Evolutionary conservation across 2,329 filamentous ascomycete genomes (phyloP), one percentile per base, ranked within the genome.

Genomic region (Ophiostoma himal-ulmi): DNA sequence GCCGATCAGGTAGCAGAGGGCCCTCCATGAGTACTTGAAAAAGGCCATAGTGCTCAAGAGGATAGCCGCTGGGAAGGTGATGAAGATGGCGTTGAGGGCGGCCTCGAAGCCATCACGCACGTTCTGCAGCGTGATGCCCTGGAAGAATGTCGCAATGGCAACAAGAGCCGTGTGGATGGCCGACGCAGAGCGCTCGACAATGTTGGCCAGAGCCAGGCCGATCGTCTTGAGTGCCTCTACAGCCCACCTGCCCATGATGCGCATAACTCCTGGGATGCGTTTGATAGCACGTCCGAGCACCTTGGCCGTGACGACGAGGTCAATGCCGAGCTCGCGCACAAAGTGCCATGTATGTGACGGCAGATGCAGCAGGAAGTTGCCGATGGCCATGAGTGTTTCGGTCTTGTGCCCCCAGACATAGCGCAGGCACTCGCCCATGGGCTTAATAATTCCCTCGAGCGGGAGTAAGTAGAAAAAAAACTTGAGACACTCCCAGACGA

Each of bases 51-150:
- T 36, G 14, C 68, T 73, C 76, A 0, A 80, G n/a, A 1, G 72
- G 73, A 57, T 26, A 5, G 52, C 52, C 3, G 52, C 64, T 68
- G 69, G 17, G 76, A 78, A 70, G 10, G 71, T 74, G 20, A 76
- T 69, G 22, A 78, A 75, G 8, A 77, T 64, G 44, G 77, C 73
- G 37, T 72, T 62, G 2, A 74, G n/a, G 0, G 79, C 75, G 11
- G 75, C 72, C 54, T 73, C 72, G 39, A 82, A 72, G 26, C 79
- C 80, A 68, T 80, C 74, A 75, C 77, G 77, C 3, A 83, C 75
- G 69, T 83, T 81, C n/a, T 72, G 73, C n/a, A 80, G 72, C 5
- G 79, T 82, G 70, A 82, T 77, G 0, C 65, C 52, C 14, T 74
- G 72, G 71, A 82, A 79, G 70, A 79, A 80, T 14, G 22, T 57